Percentiles rank a stretch among this genome's conserved stretches.
Evolutionary conservation across 169 alveolate genomes (phyloP).

Genomic region (Plasmodium malariae): DNA sequence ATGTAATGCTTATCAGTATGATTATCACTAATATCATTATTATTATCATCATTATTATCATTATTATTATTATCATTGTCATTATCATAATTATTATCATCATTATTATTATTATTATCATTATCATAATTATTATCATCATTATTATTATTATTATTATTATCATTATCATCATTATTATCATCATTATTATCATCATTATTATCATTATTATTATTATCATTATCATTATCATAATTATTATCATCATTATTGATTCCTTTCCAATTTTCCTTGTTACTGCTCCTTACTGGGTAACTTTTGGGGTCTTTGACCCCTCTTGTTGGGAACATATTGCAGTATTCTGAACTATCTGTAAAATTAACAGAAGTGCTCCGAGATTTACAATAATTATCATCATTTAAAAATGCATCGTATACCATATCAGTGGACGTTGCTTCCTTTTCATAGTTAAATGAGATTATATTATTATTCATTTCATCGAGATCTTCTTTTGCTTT

Average conservation of each 20-base stretch:
- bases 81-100: background rate
- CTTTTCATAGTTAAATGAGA: background rate
- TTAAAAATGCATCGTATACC: constrained; percentile 9
- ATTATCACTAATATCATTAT: background rate
- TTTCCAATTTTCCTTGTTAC: background rate
- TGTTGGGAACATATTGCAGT: background rate
- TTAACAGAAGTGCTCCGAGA: constrained; percentile 30
- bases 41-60: background rate
- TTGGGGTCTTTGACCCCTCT: no score
- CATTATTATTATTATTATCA: background rate
- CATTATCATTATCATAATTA: background rate
- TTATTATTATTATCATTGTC: background rate
- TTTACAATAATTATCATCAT: constrained; percentile 19
- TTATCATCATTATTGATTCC: background rate
- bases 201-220: no score
- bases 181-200: background rate
- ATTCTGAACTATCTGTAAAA: constrained; percentile 36
- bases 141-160: background rate
- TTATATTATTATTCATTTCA: background rate
- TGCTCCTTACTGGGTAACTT: no score
- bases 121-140: background rate
- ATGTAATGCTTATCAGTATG: background rate
- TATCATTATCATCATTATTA: background rate
- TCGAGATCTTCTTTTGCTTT: background rate
- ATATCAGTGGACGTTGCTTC: constrained; percentile 29